Base-by-base conservation (phyloP, 2,329 filamentous ascomycete genomes). In the Ceratocystis destructans region DNA sequence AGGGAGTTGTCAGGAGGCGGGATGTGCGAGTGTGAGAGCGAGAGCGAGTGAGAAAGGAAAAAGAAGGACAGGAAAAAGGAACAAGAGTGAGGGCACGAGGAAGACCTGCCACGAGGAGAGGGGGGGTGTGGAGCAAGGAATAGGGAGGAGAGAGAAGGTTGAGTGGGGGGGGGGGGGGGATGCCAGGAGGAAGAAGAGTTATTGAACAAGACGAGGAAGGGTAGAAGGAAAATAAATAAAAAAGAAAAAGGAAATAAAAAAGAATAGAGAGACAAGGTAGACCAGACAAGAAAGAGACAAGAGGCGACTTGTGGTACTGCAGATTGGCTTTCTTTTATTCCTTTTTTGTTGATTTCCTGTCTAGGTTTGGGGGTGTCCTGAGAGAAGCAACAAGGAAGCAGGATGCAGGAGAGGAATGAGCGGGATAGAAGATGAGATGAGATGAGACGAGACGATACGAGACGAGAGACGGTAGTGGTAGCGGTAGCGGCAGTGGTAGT, bases 211-310 rank as follows among this genome's bases (percentile, higher is more conserved):
- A 64, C 12, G 28, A 53, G 41, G 8, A 64, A 28, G 6, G 8
- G 46, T 33, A n/a, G 31, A 53, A 46, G 44, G 45, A 48, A 65
- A 46, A 61, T 25, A 66, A 50, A 61, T n/a, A 65, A 59, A 65
- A 65, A 46, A 65, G 20, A 65, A 31, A 65, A 46, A 45, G 28
- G 25, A 50, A 45, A 31, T 44, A 64, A 55, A 20, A 20, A 57
- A 64, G 28, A 17, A 25, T 22, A 46, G 28, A 64, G 33, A 53
- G 44, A 37, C 46, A 64, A 64, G n/a, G 62, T 20, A 28, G 10
- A 15, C 53, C 28, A 15, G n/a, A 31, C 46, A 50, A 50, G 33
- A 57, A 20, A 50, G 33, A 48, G 28, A 48, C 20, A 17, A n/a
- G 37, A 61, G 45, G 64, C 57, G 57, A 66, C 37, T 45, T 46